Evolutionary conservation across 2,329 filamentous ascomycete genomes (phyloP), one percentile per base, ranked within the genome.

Genomic region (Trichophyton mentagrophytes): DNA sequence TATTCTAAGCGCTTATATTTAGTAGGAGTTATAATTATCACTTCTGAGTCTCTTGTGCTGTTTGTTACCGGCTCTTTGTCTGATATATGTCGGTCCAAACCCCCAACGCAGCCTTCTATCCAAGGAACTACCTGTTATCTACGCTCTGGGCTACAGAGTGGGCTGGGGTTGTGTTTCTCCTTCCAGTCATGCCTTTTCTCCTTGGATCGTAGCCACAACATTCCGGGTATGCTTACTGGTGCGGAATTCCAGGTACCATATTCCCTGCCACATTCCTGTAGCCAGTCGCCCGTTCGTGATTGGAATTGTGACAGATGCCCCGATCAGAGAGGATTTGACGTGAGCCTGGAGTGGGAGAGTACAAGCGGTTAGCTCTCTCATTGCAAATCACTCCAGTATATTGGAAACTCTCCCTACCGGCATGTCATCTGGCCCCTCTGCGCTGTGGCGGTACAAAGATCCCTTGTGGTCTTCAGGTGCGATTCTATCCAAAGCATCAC

Each of bases 161-260:
- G 13, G 13, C 46, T 15, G 20, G 22, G 25, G 46, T 51, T 51
- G 20, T 8, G 9, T 20, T 3, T 11, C 46, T 27, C 20, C 20
- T 13, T 27, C 20, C 22, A 27, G 51, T 55, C 51, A 55, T 20
- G n/a, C 17, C 76, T 82, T 85, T 77, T 96, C 88, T 49, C 92
- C 93, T 74, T 97, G 91, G 64, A 97, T 95, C 1, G 93, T 97
- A 60, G 92, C 92, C 64, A 99, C 86, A 11, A 97, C 82, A 71
- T 85, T 88, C 69, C 93, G 82, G 65, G 83, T 79, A 74, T 96
- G 91, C 74, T 84, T 89, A 66, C 78, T 78, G 2, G 78, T 82
- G 61, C 92, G 81, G 72, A 97, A 97, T 75, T 97, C 93, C 65
- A 96, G 77, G 73, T 95, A 95, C 88, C 89, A 97, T 62, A 97